Evolutionary conservation across 805 yeast species (phyloP).

Genomic region (Metschnikowia vanudenii): DNA sequence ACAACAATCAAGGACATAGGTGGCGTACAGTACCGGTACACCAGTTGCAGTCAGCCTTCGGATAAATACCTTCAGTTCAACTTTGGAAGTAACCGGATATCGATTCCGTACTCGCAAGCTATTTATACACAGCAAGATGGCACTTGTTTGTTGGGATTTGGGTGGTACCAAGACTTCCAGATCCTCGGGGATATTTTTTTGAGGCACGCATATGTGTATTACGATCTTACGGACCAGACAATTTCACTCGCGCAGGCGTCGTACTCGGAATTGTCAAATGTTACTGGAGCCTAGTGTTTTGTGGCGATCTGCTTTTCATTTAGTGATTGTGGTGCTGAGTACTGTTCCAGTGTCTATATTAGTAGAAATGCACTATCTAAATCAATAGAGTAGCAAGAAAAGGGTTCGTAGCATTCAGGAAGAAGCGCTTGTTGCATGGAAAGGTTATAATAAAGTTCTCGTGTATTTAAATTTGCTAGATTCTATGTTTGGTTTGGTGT

Average conservation of each 20-base stretch:
- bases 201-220: slow-evolving; percentile 20
- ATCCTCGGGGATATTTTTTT: slow-evolving; percentile 20
- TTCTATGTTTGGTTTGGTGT: no score
- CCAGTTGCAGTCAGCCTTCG: slow-evolving; percentile 16
- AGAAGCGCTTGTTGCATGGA: no score
- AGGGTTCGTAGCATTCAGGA: no score
- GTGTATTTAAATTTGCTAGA: no score
- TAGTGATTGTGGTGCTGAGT: no score
- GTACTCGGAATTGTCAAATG: slow-evolving; percentile 11
- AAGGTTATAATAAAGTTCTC: no score
- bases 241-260: no score
- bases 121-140: slow-evolving; percentile 8
- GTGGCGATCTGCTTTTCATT: no score
- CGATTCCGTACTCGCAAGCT: slow-evolving; percentile 10
- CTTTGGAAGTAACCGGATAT: slow-evolving; percentile 12
- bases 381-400: no score
- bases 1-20: slow-evolving; percentile 4
- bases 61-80: slow-evolving; percentile 12
- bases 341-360: no score
- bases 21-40: slow-evolving; percentile 8
- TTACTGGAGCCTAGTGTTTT: slow-evolving; percentile 12
- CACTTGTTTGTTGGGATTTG: slow-evolving; percentile 14
- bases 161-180: slow-evolving; percentile 5
- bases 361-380: no score
- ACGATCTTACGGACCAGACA: slow-evolving; percentile 17